A percentile compares a stretch with the other conserved stretches of the same genome.
Conservation (phyloP, 495 filamentous ascomycete species). For the Hypoxylon lenormandii region DNA sequence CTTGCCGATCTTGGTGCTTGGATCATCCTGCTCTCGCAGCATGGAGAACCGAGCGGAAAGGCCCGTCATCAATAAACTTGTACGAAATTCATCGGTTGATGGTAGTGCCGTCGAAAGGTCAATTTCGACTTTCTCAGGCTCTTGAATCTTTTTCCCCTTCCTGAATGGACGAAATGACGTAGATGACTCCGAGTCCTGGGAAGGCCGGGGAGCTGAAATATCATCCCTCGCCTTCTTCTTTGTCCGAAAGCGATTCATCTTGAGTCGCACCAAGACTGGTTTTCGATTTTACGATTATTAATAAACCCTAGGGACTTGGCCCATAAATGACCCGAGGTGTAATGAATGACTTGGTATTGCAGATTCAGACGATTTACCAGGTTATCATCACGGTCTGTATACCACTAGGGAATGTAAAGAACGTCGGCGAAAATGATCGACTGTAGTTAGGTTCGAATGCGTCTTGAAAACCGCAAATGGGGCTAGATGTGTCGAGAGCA, state of each 20-base stretch:
- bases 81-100: slow-evolving; percentile 90
- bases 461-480: not conserved
- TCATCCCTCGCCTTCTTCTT: slow-evolving; percentile 76
- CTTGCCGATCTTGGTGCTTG: slow-evolving; percentile 85
- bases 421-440: slow-evolving; percentile 26
- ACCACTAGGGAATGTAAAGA: slow-evolving; percentile 26
- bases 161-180: slow-evolving; percentile 68
- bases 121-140: slow-evolving; percentile 72
- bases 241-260: slow-evolving; percentile 80
- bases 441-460: slow-evolving; percentile 29
- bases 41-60: slow-evolving; percentile 96
- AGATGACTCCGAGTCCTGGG: slow-evolving; percentile 65
- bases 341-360: slow-evolving; percentile 15
- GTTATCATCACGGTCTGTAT: slow-evolving; percentile 13
- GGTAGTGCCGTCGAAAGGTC: slow-evolving; percentile 81
- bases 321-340: not conserved
- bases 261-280: slow-evolving; percentile 13
- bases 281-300: not conserved
- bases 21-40: slow-evolving; percentile 92
- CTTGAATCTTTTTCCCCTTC: slow-evolving; percentile 67
- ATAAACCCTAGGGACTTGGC: not conserved
- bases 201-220: slow-evolving; percentile 59
- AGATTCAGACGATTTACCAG: not conserved
- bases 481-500: slow-evolving; percentile 1
- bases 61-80: slow-evolving; percentile 94